Base-by-base conservation (phyloP, 805 yeast genomes). In the Jamesozyma hellenica region DNA sequence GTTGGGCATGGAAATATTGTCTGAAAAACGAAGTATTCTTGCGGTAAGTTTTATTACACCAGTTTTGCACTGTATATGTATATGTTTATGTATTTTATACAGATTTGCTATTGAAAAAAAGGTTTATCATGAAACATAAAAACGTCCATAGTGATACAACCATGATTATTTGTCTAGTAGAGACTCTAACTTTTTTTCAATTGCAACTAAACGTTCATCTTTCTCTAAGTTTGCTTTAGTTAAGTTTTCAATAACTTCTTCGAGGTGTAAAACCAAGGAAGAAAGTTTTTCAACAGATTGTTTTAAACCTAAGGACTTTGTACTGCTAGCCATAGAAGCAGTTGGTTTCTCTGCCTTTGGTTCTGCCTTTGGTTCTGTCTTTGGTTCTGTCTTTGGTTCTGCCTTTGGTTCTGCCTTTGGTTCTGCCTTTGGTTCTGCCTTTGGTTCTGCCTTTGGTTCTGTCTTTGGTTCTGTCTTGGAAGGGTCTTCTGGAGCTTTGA, bases 251-350 rank as follows among this genome's bases (percentile, higher is more conserved):
- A 83, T 71, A 33, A 77, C 74, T 0, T 61, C 40, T 55, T 82
- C 87, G 35, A 83, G 66, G 23, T 68, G 64, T 3, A 65, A 63
- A 16, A 80, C 86, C 27, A 83, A 59, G 2, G 63, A 42, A 4
- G 82, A 75, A 40, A 83, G 65, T 46, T 72, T 79, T 47, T 80
- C 90, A 26, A 82, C 79, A 1, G 86, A 76, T 9, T 75, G 80
- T 51, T 80, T 80, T 43, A 83, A 66, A 0, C 87, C 82, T 26
- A 82, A 70, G 15, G 83, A 75, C 21, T 71, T 68, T 14, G 43
- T 37, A 17, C 39, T 38, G 28, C 35, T 27, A 11, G 43, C 34
- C 3, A 33, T 36, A 15, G 59, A 33, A 14, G 48, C 42, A 4
- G 46, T 35, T 12, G 51, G 17, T 5, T 55, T 23, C 3, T 32